Evolutionary conservation across 2,329 filamentous ascomycete genomes (phyloP).

Genomic region (Arthrobotrys entomopaga): DNA sequence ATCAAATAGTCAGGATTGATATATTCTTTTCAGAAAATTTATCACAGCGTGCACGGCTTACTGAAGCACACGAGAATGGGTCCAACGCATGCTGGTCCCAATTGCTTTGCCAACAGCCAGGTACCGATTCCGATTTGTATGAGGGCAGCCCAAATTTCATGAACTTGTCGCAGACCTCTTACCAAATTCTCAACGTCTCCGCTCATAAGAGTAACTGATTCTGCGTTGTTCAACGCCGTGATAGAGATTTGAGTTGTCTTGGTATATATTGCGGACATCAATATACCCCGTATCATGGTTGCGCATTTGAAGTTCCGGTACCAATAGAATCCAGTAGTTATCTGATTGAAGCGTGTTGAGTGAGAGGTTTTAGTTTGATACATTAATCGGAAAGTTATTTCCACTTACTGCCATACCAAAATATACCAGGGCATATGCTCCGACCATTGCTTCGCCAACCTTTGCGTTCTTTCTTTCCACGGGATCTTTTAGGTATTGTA

Average conservation of each 20-base stretch:
- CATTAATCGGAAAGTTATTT: too few relatives aligned
- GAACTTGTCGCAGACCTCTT: constrained; percentile 61
- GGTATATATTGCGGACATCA: constrained; percentile 61
- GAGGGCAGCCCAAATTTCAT: constrained; percentile 63
- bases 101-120: constrained; percentile 60
- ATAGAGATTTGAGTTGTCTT: constrained; percentile 61
- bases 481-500: constrained; percentile 59
- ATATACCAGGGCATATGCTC: constrained; percentile 60
- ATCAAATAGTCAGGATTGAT: too few relatives aligned
- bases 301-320: constrained; percentile 57
- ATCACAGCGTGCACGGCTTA: constrained; percentile 45
- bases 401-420: constrained; percentile 58
- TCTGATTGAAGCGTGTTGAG: not conserved
- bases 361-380: too few relatives aligned
- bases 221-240: constrained; percentile 61
- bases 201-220: constrained; percentile 66
- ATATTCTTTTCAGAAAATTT: too few relatives aligned
- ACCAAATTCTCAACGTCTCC: constrained; percentile 65
- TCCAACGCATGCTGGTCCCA: constrained; percentile 61
- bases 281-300: constrained; percentile 61
- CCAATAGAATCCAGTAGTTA: constrained; percentile 57
- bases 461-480: constrained; percentile 47
- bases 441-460: constrained; percentile 59
- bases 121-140: constrained; percentile 61
- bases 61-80: constrained; percentile 58